Base-by-base conservation (phyloP, 371 early-diverging fungal species). In the Saksenaea vasiformis region DNA sequence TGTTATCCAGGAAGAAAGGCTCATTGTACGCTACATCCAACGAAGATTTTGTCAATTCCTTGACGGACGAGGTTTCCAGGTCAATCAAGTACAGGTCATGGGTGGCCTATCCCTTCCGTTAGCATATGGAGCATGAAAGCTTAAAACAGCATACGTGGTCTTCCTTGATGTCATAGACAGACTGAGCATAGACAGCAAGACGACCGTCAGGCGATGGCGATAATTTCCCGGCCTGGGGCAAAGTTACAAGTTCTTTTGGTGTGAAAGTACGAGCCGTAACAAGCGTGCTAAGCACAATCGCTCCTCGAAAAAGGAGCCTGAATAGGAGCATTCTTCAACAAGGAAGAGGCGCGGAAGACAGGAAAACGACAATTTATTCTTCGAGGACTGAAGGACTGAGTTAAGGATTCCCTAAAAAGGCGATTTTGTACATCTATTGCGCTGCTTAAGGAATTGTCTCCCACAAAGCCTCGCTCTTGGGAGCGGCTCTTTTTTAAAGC, bases 1-100 rank as follows among this genome's bases (percentile, higher is more conserved):
- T 22, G 54, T 86, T 74, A 56, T 85, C 83, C 61, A 87, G 71
- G 62, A 82, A 87, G 69, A 85, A 68, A 31, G 85, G 80, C 11
- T 83, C 79, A 24, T 66, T 76, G 37, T 87, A 85, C 14, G 72
- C 63, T 22, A 66, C 69, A 5, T 74, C 76, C 5, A 68, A 70
- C 0, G 77, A 72, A 7, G 76, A 74, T 22, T 72, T 53, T 8
- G 85, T 87, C 65, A 85, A 54, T 27, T 65, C 62, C 44, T 75
- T 62, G 0, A 77, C 68, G 5, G 39, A 27, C 35, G 72, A 62
- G 0, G 62, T 67, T 13, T 67, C 36, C 27, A 79, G 55, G 58
- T 82, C 70, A 36, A 86, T 57, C 1, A 87, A 66, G 55, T 79
- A 75, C 35, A 84, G 64, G 61, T 78, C 80, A 27, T 76, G 67